Percentiles rank a stretch among this genome's conserved stretches.
These are phyloP conservation scores for Xylaria castorea DNA, from an alignment of 495 filamentous ascomycete genomes.

Conservation along the genomic window DNA sequence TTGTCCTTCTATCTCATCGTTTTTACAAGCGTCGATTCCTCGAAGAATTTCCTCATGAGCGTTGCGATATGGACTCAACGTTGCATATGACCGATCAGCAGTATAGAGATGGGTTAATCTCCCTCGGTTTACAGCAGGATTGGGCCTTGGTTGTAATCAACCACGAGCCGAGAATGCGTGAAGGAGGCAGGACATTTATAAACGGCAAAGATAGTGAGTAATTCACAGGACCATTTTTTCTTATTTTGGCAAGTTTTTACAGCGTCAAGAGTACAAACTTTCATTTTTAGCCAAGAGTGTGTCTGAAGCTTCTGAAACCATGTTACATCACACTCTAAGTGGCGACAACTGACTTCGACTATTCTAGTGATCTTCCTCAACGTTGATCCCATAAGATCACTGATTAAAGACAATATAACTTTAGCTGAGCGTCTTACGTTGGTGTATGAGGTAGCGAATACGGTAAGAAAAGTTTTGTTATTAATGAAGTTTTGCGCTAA, in stretches of 20 bases:
- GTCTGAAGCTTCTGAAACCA: no score
- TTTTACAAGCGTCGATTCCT: not conserved
- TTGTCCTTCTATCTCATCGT: conserved; percentile 6
- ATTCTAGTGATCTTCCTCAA: not conserved
- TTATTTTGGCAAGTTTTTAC: no score
- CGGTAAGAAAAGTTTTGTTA: not conserved
- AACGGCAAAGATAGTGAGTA: not conserved
- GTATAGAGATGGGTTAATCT: not conserved
- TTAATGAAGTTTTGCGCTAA: not conserved
- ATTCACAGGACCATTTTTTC: not conserved
- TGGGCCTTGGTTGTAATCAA: not conserved
- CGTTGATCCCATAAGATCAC: not conserved
- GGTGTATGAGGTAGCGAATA: not conserved
- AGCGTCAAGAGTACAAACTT: no score
- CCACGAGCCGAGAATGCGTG: not conserved
- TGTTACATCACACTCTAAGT: not conserved
- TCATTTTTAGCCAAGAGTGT: no score
- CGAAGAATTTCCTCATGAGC: not conserved
- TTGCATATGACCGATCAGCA: not conserved
- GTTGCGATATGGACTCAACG: not conserved
- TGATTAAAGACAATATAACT: not conserved
- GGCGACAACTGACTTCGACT: not conserved
- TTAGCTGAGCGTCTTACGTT: conserved; percentile 7
- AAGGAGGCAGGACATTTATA: not conserved
- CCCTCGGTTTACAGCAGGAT: not conserved